Base-by-base conservation (phyloP, 2,329 filamentous ascomycete species). In the Juglanconis oblonga region DNA sequence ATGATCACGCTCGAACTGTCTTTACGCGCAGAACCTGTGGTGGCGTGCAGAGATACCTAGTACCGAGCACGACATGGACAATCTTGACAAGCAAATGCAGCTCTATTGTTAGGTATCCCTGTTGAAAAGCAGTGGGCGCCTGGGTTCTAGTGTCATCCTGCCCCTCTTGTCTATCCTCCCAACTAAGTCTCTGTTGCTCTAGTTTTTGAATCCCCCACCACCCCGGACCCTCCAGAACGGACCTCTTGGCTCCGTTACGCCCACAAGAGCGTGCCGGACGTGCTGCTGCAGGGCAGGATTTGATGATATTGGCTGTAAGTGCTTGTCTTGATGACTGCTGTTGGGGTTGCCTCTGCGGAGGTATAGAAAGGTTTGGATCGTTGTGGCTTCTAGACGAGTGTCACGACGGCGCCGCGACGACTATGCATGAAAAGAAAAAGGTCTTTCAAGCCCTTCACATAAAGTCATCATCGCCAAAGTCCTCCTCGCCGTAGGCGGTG, bases 401-500 rank as follows among this genome's bases (percentile, higher is more conserved):
- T 13, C 45, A 14, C 45, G 24, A 17, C 2, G 7, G 38, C 38
- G 38, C 38, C 38, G n/a, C 38, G 10, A 42, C 38, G n/a, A 11
- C 17, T 48, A 24, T 29, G 3, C 17, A 3, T 48, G 45, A 11
- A 2, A 48, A 48, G 3, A 17, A 48, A 17, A 4, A 10, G 4
- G 17, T 13, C 45, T 7, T 24, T 48, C 11, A 11, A 17, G 6
- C 33, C 36, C 32, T 50, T 64, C 62, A 64, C 62, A 64, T 64
- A 24, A 64, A 64, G 54, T 64, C 62, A 24, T 64, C 91, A 85
- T 96, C 94, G 77, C 91, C 94, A 71, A 91, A 91, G 62, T 73
- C 80, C 45, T 91, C 90, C 57, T 92, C 89, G 35, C 91, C 90
- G 70, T 98, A 74, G 52, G 86, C 80, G 59, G 83, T 85, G n/a